Conservation (phyloP, 176 grass and related monocot species). For the Canna indica region DNA sequence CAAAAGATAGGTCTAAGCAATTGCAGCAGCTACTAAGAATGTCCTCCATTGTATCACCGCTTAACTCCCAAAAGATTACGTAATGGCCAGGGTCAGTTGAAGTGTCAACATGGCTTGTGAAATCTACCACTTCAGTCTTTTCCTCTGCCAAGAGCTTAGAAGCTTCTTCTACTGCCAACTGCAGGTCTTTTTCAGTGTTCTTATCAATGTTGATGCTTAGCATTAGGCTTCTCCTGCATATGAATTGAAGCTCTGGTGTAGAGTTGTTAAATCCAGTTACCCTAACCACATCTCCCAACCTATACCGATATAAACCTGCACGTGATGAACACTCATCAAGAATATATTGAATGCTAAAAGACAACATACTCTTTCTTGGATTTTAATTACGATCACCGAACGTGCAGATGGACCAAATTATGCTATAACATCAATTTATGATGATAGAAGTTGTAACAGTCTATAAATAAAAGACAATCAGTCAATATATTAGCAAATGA, state of each 20-base stretch:
- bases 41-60: constrained; percentile 29
- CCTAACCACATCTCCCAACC: constrained; percentile 73
- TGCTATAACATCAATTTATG: no score
- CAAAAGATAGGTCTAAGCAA: constrained; percentile 64
- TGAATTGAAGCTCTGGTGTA: constrained; percentile 64
- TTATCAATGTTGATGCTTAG: constrained; percentile 95
- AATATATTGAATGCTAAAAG: background rate
- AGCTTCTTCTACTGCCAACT: constrained; percentile 66
- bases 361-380: no score
- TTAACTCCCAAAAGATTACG: constrained; percentile 97
- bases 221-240: constrained; percentile 82
- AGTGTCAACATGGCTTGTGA: constrained; percentile 65
- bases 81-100: constrained; percentile 59
- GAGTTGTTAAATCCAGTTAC: constrained; percentile 64
- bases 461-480: no score
- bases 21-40: constrained; percentile 55
- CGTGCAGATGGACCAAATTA: no score
- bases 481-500: background rate
- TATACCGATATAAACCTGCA: constrained; percentile 83
- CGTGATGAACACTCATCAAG: background rate
- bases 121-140: constrained; percentile 75
- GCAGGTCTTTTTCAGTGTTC: constrained; percentile 95
- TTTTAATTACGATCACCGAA: no score
- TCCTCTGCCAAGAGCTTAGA: constrained; percentile 62
- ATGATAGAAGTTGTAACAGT: no score